phyloP scores from a whole-genome alignment of 495 filamentous ascomycete species.

The Staphylotrichum longicolle region DNA sequence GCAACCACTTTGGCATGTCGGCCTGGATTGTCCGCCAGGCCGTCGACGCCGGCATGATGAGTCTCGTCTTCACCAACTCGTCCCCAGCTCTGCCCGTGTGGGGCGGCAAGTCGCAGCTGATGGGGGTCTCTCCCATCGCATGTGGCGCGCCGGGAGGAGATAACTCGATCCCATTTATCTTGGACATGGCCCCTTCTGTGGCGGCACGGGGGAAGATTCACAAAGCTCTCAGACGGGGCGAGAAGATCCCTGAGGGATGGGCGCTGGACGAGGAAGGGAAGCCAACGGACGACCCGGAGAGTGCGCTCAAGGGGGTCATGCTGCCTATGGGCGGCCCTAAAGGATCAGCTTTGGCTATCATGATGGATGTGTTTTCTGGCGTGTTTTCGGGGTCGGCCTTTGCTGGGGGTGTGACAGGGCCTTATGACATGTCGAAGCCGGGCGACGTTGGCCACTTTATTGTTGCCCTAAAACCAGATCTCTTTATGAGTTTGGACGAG shows the following conservation, averaged over 20 bases:
- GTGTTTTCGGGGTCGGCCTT: constrained; percentile 68
- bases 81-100: constrained; percentile 71
- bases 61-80: constrained; percentile 75
- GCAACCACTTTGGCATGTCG: constrained; percentile 79
- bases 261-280: constrained; percentile 68
- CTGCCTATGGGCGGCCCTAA: constrained; percentile 78
- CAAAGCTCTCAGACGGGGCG: constrained; percentile 66
- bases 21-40: constrained; percentile 77
- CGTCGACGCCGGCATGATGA: constrained; percentile 68
- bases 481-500: constrained; percentile 69
- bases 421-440: constrained; percentile 65
- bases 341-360: constrained; percentile 66
- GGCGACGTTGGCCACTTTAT: constrained; percentile 77
- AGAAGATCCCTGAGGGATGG: constrained; percentile 73
- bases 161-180: constrained; percentile 54
- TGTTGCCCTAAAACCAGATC: constrained; percentile 70
- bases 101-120: constrained; percentile 63
- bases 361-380: constrained; percentile 85
- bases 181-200: constrained; percentile 76
- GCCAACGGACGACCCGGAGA: constrained; percentile 64
- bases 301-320: constrained; percentile 70
- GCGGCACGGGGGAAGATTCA: constrained; percentile 75
- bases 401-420: constrained; percentile 67
- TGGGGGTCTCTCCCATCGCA: constrained; percentile 77
- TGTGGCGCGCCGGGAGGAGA: constrained; percentile 63